A percentile compares a stretch with the other conserved stretches of the same genome.
These are phyloP conservation scores for Paragyromitra xinjiangensis DNA, from an alignment of 495 filamentous ascomycete genomes.

Conservation along the genomic window DNA sequence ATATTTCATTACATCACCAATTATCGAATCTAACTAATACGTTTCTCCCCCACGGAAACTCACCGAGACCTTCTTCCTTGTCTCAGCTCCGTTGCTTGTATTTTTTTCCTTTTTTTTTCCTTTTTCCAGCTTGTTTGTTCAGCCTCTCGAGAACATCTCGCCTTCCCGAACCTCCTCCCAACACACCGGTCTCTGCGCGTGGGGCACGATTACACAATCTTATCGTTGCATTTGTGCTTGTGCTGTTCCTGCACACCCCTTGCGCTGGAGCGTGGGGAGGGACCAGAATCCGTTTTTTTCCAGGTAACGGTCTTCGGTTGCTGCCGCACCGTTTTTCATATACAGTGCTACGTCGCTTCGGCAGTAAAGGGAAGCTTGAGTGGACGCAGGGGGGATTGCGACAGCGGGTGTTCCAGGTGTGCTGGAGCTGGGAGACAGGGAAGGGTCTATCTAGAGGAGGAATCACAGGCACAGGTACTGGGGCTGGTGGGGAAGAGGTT, in stretches of 20 bases:
- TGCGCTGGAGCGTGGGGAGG: conserved; percentile 16
- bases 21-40: conserved; percentile 9
- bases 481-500: background rate
- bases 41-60: conserved; percentile 23
- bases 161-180: conserved; percentile 30
- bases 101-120: conserved; percentile 25
- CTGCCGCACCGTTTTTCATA: conserved; percentile 8
- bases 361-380: conserved; percentile 18
- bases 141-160: conserved; percentile 26
- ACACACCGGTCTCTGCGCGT: conserved; percentile 4
- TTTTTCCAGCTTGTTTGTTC: conserved; percentile 22
- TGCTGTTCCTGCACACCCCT: conserved; percentile 32
- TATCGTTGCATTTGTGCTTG: conserved; percentile 34
- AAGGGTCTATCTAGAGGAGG: background rate
- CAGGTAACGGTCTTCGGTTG: conserved; percentile 7
- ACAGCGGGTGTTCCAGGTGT: conserved; percentile 13
- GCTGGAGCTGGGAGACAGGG: conserved; percentile 1
- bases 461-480: background rate
- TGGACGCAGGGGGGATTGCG: conserved; percentile 2
- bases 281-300: conserved; percentile 4
- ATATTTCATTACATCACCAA: conserved; percentile 12
- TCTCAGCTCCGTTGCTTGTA: conserved; percentile 8
- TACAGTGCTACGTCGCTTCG: conserved; percentile 12
- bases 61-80: conserved; percentile 11
- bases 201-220: conserved; percentile 48